Conservation (phyloP, 2,329 filamentous ascomycete species). For the Aspergillus sclerotialis region DNA sequence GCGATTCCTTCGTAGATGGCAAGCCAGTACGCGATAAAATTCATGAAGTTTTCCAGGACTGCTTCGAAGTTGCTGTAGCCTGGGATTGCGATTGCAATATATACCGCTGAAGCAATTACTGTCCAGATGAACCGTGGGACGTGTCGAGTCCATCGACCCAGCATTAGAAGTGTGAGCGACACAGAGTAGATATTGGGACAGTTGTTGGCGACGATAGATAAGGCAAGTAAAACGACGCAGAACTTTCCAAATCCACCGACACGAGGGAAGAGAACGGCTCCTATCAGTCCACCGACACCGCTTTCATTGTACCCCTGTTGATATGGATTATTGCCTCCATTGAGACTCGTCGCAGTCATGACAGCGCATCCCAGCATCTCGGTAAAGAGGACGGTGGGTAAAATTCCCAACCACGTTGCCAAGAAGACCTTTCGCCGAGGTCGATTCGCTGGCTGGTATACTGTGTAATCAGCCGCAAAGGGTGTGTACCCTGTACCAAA, state of each 20-base stretch:
- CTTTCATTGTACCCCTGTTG: constrained; percentile 48
- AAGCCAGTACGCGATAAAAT: constrained; percentile 64
- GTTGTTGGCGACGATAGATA: constrained; percentile 64
- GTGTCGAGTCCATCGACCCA: constrained; percentile 51
- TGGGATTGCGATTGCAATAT: constrained; percentile 63
- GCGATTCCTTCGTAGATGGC: constrained; percentile 65
- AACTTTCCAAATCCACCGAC: constrained; percentile 66
- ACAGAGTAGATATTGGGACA: constrained; percentile 68
- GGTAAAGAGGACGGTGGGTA: constrained; percentile 65
- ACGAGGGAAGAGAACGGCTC: constrained; percentile 52
- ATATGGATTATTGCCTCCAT: constrained; percentile 51
- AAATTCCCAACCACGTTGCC: constrained; percentile 62
- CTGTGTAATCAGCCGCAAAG: constrained; percentile 71
- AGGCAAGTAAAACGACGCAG: constrained; percentile 59
- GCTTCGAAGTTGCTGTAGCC: constrained; percentile 60
- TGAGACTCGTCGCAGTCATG: constrained; percentile 55
- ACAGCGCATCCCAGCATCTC: constrained; percentile 67
- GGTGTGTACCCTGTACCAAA: constrained; percentile 68
- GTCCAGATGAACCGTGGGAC: constrained; percentile 65
- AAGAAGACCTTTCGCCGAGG: constrained; percentile 58
- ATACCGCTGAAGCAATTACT: constrained; percentile 53
- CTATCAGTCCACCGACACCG: constrained; percentile 61
- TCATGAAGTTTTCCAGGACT: constrained; percentile 65
- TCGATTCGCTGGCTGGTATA: constrained; percentile 63
- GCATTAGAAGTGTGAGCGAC: constrained; percentile 59